A percentile compares a stretch with the other conserved stretches of the same genome.
phyloP scores from a whole-genome alignment of 2,329 filamentous ascomycete genomes.

The Alternaria arbusti region DNA sequence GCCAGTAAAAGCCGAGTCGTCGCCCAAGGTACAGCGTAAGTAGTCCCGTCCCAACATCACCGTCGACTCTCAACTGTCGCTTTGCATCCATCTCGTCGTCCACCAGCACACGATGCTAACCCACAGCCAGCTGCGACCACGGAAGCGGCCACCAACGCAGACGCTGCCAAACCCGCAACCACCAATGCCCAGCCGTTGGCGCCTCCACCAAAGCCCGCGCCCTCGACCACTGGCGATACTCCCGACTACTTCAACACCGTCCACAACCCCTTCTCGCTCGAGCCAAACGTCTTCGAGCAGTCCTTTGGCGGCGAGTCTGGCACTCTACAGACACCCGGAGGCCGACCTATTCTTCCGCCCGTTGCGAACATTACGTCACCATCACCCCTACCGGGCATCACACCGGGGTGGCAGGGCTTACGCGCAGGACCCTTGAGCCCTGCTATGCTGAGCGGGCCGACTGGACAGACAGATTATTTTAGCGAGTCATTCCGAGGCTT shows the following conservation, averaged over 20 bases:
- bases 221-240: constrained; percentile 51
- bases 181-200: constrained; percentile 58
- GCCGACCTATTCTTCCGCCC: constrained; percentile 79
- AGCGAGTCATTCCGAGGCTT: constrained; percentile 84
- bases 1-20: constrained; percentile 31
- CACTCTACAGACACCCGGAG: constrained; percentile 73
- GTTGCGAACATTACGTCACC: constrained; percentile 92
- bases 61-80: constrained; percentile 5
- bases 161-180: constrained; percentile 42
- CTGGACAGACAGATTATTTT: constrained; percentile 80
- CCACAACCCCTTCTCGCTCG: constrained; percentile 68
- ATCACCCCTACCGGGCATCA: constrained; percentile 75
- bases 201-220: constrained; percentile 57
- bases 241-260: constrained; percentile 60
- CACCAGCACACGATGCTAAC: constrained; percentile 26
- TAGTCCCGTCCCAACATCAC: constrained; percentile 7
- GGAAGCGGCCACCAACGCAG: constrained; percentile 26
- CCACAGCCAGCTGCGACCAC: constrained; percentile 23
- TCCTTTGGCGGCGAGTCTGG: constrained; percentile 69
- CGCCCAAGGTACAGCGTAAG: constrained; percentile 34
- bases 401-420: constrained; percentile 84
- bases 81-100: constrained; percentile 1
- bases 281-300: constrained; percentile 97
- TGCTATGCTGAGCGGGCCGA: constrained; percentile 91
- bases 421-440: constrained; percentile 93